Evolutionary conservation across 805 yeast genomes (phyloP).

Genomic region (Nakazawaea molendinolei): DNA sequence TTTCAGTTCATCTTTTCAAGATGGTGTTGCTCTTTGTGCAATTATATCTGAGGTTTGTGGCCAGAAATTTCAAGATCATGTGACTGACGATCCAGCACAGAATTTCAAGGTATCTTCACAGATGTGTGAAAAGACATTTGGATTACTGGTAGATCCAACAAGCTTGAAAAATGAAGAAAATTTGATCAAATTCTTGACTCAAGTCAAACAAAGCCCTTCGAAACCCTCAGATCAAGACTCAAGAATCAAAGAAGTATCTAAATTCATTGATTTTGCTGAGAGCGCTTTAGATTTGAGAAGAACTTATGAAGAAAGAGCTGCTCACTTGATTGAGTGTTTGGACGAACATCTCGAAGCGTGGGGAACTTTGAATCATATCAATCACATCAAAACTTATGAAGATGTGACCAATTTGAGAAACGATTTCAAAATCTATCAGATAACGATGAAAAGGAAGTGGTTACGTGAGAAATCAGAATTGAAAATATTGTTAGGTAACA

Average conservation of each 20-base stretch:
- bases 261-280: conserved; percentile 26
- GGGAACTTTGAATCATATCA: conserved; percentile 15
- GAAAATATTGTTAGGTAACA: conserved; percentile 26
- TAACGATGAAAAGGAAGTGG: conserved; percentile 28
- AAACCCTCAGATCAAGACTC: not conserved
- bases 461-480: conserved; percentile 28
- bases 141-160: not conserved
- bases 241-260: conserved; percentile 25
- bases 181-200: conserved; percentile 1
- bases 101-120: not conserved
- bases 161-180: not conserved
- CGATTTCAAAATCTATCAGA: conserved; percentile 22
- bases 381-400: conserved; percentile 19
- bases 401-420: conserved; percentile 21
- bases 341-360: conserved; percentile 18
- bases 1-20: conserved; percentile 13
- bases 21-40: conserved; percentile 10
- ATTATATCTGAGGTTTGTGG: conserved; percentile 3
- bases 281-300: conserved; percentile 24
- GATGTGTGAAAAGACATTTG: not conserved
- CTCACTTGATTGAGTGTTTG: conserved; percentile 20
- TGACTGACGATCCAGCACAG: conserved; percentile 1
- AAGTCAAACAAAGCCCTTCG: too few species aligned
- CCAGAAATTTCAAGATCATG: not conserved
- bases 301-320: conserved; percentile 26